Conservation (phyloP, 768 basidiomycete genomes). For the Mycena floridula region DNA sequence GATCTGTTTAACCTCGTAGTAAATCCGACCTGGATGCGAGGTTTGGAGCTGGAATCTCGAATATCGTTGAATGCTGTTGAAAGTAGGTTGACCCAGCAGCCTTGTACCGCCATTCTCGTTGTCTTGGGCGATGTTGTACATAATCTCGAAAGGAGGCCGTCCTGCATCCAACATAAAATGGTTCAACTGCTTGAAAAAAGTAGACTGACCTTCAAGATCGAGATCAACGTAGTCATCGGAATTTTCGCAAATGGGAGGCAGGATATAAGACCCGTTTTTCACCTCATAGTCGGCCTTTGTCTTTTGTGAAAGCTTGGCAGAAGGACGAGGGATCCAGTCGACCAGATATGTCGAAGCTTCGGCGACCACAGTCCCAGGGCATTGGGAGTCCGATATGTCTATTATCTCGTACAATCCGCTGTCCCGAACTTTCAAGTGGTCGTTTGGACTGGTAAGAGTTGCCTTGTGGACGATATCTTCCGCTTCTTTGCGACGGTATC, state of each 20-base stretch:
- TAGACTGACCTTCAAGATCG: constrained; percentile 59
- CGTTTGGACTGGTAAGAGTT: constrained; percentile 58
- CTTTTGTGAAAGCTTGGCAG: constrained; percentile 57
- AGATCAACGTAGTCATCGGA: constrained; percentile 75
- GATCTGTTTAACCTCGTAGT: constrained; percentile 86
- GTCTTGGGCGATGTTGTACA: constrained; percentile 77
- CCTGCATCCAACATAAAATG: constrained; percentile 34
- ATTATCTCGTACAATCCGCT: constrained; percentile 72
- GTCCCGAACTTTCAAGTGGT: constrained; percentile 64
- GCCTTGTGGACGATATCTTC: constrained; percentile 33
- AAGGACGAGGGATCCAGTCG: constrained; percentile 76
- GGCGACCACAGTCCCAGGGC: constrained; percentile 63
- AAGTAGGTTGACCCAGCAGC: constrained; percentile 69
- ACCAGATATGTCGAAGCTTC: constrained; percentile 64
- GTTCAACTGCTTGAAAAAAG: neutral
- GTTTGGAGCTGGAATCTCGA: constrained; percentile 82
- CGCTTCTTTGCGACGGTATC: constrained; percentile 53
- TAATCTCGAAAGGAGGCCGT: constrained; percentile 88
- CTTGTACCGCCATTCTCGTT: constrained; percentile 62
- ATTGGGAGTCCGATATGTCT: constrained; percentile 75
- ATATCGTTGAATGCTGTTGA: constrained; percentile 78
- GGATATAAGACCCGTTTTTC: constrained; percentile 68
- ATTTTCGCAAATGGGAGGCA: constrained; percentile 81
- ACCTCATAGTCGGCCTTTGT: constrained; percentile 51
- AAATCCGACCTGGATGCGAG: constrained; percentile 69